Evolutionary conservation across 768 basidiomycete species (phyloP).

Genomic region (Boletus rufocinnamomeus): DNA sequence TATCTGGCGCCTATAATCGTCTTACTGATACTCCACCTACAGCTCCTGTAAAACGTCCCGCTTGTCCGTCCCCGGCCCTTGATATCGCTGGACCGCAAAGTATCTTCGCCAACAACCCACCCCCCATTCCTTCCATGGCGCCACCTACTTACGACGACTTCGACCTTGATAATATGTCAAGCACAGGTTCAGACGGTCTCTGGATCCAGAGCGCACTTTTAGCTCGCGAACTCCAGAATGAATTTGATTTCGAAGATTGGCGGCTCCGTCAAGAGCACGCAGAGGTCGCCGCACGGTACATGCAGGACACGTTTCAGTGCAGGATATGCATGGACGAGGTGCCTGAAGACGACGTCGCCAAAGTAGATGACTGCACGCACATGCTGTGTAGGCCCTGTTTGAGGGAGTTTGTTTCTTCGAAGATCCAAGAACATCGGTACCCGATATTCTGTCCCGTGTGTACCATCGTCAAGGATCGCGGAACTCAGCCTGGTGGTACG

Average conservation of each 20-base stretch:
- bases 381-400: constrained; percentile 57
- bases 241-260: constrained; percentile 44
- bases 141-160: constrained; percentile 14
- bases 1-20: not conserved
- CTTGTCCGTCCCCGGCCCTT: not conserved
- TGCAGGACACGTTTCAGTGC: constrained; percentile 49
- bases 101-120: constrained; percentile 27
- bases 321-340: constrained; percentile 56
- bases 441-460: constrained; percentile 68
- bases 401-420: constrained; percentile 41
- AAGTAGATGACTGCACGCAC: constrained; percentile 51
- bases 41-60: not conserved
- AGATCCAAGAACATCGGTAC: constrained; percentile 53
- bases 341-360: constrained; percentile 43
- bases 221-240: constrained; percentile 38
- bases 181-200: constrained; percentile 1
- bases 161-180: constrained; percentile 7
- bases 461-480: constrained; percentile 29
- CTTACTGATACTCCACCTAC: not conserved
- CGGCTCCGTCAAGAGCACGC: constrained; percentile 38
- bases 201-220: constrained; percentile 11
- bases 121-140: constrained; percentile 15
- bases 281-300: constrained; percentile 28
- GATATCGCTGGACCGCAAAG: constrained; percentile 11
- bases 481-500: constrained; percentile 37